Percentiles rank a stretch among this genome's conserved stretches.
Conservation (phyloP, 306 rosid species). For the Trifolium pratense region DNA sequence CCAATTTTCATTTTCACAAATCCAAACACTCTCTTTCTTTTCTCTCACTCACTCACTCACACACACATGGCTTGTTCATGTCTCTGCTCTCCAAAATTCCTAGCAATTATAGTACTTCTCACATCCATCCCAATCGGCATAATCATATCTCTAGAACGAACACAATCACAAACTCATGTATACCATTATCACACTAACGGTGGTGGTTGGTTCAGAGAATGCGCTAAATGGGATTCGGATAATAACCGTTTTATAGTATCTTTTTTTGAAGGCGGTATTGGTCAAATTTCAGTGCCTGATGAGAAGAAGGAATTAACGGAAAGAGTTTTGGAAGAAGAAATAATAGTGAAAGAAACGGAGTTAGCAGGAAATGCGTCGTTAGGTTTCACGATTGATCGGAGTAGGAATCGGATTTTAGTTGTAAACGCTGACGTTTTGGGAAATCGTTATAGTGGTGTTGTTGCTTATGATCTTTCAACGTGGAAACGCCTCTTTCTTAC, state of each 20-base stretch:
- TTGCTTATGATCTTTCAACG: conserved; percentile 76
- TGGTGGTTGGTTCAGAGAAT: conserved; percentile 69
- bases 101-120: conserved; percentile 54
- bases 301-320: not conserved
- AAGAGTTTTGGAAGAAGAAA: conserved; percentile 53
- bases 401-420: conserved; percentile 69
- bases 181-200: conserved; percentile 65
- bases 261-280: conserved; percentile 69
- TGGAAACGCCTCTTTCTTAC: conserved; percentile 77
- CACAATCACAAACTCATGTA: conserved; percentile 62
- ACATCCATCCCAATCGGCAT: conserved; percentile 76
- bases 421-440: conserved; percentile 63
- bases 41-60: too few relatives aligned
- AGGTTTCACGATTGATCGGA: conserved; percentile 62
- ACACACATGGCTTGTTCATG: conserved; percentile 43
- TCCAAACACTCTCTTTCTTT: not conserved
- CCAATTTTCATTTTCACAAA: not conserved
- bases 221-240: conserved; percentile 78
- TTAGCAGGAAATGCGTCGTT: conserved; percentile 75
- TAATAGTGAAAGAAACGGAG: conserved; percentile 52
- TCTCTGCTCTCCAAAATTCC: conserved; percentile 54
- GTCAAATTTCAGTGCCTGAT: conserved; percentile 54
- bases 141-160: conserved; percentile 70
- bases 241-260: conserved; percentile 68
- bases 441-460: conserved; percentile 60